Conservation (phyloP, 1,284 basidiomycete genomes). For the Cutaneotrichosporon cavernicola region DNA sequence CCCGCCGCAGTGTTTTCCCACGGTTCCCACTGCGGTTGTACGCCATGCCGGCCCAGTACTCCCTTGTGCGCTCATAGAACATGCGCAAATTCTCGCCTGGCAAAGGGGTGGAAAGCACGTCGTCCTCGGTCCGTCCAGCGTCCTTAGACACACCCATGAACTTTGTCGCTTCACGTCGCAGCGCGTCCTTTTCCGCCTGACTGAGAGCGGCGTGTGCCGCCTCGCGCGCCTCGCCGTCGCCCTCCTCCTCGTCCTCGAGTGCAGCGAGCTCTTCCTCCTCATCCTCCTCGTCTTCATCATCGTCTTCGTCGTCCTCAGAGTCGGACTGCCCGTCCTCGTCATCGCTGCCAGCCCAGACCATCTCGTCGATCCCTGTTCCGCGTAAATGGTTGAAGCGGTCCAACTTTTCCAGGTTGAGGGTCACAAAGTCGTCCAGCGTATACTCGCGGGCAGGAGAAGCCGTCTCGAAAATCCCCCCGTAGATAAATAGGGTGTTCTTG, state of each 20-base stretch:
- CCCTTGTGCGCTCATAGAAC: constrained; percentile 79
- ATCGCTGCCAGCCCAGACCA: constrained; percentile 62
- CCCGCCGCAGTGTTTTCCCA: constrained; percentile 75
- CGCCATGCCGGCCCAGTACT: constrained; percentile 77
- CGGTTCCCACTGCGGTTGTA: constrained; percentile 60
- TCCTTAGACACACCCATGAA: constrained; percentile 76
- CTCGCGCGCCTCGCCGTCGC: constrained; percentile 34
- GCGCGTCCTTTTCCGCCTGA: constrained; percentile 50
- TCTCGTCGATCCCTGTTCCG: constrained; percentile 64
- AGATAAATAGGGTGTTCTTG: constrained; percentile 81
- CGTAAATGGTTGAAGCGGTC: constrained; percentile 72
- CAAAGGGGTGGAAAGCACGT: constrained; percentile 74
- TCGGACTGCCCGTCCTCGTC: constrained; percentile 56
- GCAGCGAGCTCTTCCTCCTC: constrained; percentile 40
- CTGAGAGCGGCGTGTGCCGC: constrained; percentile 30
- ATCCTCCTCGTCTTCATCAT: constrained; percentile 40
- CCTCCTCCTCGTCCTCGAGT: constrained; percentile 34
- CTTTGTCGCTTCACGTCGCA: constrained; percentile 64
- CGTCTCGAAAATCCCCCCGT: constrained; percentile 81
- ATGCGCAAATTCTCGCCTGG: constrained; percentile 83
- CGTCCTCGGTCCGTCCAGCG: constrained; percentile 64
- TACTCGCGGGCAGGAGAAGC: constrained; percentile 68
- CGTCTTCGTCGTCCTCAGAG: constrained; percentile 56
- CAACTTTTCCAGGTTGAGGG: constrained; percentile 74
- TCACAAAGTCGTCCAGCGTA: constrained; percentile 79